phyloP scores from a whole-genome alignment of 257 asterid genomes.

The Lithospermum erythrorhizon region DNA sequence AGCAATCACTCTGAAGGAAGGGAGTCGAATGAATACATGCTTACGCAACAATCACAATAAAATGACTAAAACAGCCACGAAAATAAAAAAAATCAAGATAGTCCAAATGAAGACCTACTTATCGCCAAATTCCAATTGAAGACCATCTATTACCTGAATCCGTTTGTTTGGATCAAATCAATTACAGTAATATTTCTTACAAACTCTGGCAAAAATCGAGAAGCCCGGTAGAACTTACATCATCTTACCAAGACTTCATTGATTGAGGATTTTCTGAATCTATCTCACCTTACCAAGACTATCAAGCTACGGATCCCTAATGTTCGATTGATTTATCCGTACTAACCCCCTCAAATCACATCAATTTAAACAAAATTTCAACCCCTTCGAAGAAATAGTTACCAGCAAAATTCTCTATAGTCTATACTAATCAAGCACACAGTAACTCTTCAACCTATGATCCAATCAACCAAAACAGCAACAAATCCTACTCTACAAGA shows the following conservation, averaged over 20 bases:
- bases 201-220: no score
- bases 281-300: no score
- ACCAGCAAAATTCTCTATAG: background rate
- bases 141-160: background rate
- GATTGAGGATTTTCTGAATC: no score
- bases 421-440: background rate
- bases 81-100: background rate
- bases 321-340: no score
- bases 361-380: background rate
- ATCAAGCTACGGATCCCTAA: background rate
- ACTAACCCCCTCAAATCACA: no score
- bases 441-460: no score
- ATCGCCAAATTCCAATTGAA: background rate
- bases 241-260: no score
- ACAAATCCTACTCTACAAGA: background rate
- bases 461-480: background rate
- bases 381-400: background rate
- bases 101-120: background rate
- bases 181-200: no score
- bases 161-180: no score
- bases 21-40: slow-evolving; percentile 4
- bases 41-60: no score
- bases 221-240: no score
- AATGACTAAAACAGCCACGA: background rate
- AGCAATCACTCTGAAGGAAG: slow-evolving; percentile 53